Evolutionary conservation across 2,329 filamentous ascomycete species (phyloP).

Genomic region (Emergomyces pasteurianus): DNA sequence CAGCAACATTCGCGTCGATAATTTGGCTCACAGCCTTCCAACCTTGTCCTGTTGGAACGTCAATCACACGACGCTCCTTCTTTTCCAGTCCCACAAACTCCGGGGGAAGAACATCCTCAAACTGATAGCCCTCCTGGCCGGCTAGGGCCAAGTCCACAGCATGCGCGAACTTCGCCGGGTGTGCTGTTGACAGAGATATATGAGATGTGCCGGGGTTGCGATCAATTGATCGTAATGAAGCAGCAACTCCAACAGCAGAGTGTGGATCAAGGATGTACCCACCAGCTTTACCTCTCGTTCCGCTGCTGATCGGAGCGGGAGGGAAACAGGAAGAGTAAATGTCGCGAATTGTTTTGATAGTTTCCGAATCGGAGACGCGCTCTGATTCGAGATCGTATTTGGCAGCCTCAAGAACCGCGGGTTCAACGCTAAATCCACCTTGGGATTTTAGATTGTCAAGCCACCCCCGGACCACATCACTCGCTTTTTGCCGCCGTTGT

Average conservation of each 20-base stretch:
- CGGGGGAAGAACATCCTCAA: constrained; percentile 63
- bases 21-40: constrained; percentile 67
- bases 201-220: constrained; percentile 47
- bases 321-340: constrained; percentile 47
- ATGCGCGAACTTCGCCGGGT: constrained; percentile 86
- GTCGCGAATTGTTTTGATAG: constrained; percentile 51
- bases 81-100: constrained; percentile 72
- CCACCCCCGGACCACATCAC: constrained; percentile 68
- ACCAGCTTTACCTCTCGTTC: constrained; percentile 32
- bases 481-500: constrained; percentile 40
- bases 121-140: constrained; percentile 60
- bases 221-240: constrained; percentile 56
- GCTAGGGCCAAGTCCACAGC: constrained; percentile 73
- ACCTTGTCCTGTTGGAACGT: constrained; percentile 50
- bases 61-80: constrained; percentile 60
- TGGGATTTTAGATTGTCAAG: constrained; percentile 65
- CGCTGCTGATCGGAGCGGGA: constrained; percentile 25
- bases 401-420: constrained; percentile 58
- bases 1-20: constrained; percentile 58
- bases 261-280: constrained; percentile 88
- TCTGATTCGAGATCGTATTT: constrained; percentile 72
- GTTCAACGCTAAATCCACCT: constrained; percentile 72
- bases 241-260: constrained; percentile 74
- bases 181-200: constrained; percentile 82
- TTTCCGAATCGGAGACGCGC: constrained; percentile 51